These are phyloP conservation scores for Yamadazyma phyllophila DNA, from an alignment of 805 yeast genomes.

Conservation along the genomic window DNA sequence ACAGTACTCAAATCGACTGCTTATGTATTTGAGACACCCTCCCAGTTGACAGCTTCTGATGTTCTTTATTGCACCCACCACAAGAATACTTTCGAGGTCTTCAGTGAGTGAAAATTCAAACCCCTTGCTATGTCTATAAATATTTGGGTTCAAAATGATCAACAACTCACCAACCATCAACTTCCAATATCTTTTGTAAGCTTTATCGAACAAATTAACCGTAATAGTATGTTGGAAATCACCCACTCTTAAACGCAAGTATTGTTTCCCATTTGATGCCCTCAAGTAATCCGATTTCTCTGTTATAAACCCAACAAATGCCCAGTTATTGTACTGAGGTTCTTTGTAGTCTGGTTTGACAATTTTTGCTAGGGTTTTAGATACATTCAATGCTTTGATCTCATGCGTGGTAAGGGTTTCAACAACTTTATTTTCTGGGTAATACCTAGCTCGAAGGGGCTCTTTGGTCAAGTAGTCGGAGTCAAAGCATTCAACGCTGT, in stretches of 20 bases:
- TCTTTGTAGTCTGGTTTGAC: conserved; percentile 65
- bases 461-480: conserved; percentile 4
- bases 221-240: conserved; percentile 63
- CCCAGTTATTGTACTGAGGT: conserved; percentile 75
- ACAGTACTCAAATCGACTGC: conserved; percentile 11
- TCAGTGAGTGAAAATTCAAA: conserved; percentile 43
- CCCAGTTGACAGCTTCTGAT: conserved; percentile 64
- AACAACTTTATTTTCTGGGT: background rate
- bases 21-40: conserved; percentile 42
- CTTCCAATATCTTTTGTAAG: conserved; percentile 72
- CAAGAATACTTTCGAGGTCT: conserved; percentile 50
- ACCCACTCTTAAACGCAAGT: conserved; percentile 60
- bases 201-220: conserved; percentile 62
- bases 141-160: conserved; percentile 70
- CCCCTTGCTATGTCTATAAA: conserved; percentile 31
- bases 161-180: conserved; percentile 71
- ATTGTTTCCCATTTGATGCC: conserved; percentile 48
- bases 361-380: conserved; percentile 62
- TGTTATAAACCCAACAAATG: conserved; percentile 68
- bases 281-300: conserved; percentile 53
- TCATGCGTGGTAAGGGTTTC: conserved; percentile 19
- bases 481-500: background rate
- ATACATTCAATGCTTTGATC: conserved; percentile 55
- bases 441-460: conserved; percentile 1
- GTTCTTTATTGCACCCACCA: conserved; percentile 69